Base-by-base conservation (phyloP, 345 rosid genomes). In the Alliaria petiolata region DNA sequence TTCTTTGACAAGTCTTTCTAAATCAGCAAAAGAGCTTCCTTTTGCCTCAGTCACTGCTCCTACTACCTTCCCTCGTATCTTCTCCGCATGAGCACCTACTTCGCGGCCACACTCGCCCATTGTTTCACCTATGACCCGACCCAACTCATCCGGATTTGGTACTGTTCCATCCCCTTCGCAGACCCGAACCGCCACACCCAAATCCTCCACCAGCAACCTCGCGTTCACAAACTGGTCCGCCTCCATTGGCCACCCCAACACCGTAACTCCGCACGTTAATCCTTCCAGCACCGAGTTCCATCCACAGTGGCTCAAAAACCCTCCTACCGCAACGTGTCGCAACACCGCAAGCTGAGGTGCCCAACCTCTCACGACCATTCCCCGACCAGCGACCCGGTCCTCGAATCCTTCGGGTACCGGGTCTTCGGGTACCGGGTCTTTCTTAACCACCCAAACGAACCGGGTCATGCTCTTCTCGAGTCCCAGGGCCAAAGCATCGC, bases 171-270 rank as follows among this genome's bases (percentile, higher is more conserved):
- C 79, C 0, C 88, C 92, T 43, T 80, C 83, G 7, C 88, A 81
- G 3, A 77, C 91, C 45, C 78, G 52, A 20, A 85, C 83, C 0
- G 76, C 84, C 67, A 74, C 83, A 13, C 87, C 85, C 81, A 85
- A 10, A 8, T 87, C 81, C 40, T 91, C 88, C 70, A 82, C 90
- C 38, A 85, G 30, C 43, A 85, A 67, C 72, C 65, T 76, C 0
- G 81, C 89, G 40, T 86, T 81, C 10, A 86, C 67, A 26, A 35
- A 59, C 51, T 70, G 74, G 67, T 70, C 74, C 3, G 74, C 74
- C 40, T 70, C 74, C 92, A 90, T 85, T 0, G 97, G 97, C 92
- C 92, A 86, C 4, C 72, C 85, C 76, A 88, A 16, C 10, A 86
- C 47, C 69, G 79, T 28, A 16, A 70, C 81, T 4, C 93, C 88